A percentile compares a stretch with the other conserved stretches of the same genome.
phyloP scores from a whole-genome alignment of 2,329 filamentous ascomycete genomes.

The Diaporthe humulicola region DNA sequence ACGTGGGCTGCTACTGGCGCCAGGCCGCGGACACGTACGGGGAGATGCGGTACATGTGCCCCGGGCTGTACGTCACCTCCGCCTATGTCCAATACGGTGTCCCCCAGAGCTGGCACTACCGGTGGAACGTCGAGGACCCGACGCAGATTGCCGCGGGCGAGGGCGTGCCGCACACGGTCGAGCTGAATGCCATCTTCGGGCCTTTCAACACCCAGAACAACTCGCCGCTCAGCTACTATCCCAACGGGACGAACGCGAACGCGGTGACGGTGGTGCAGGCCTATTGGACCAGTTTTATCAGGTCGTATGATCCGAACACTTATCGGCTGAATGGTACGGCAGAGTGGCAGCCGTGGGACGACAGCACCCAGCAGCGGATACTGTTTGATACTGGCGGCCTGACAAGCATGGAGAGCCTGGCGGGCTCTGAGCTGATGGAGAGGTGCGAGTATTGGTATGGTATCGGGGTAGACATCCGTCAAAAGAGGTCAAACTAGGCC shows the following conservation, averaged over 20 bases:
- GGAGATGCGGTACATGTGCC: conserved; percentile 76
- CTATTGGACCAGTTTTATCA: conserved; percentile 83
- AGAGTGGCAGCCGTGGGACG: conserved; percentile 63
- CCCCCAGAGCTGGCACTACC: conserved; percentile 73
- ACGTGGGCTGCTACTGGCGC: conserved; percentile 68
- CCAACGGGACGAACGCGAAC: conserved; percentile 63
- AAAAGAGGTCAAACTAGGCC: conserved; percentile 1
- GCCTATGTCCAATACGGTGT: conserved; percentile 52
- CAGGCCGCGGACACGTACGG: conserved; percentile 71
- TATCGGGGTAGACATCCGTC: conserved; percentile 33
- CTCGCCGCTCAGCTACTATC: conserved; percentile 68
- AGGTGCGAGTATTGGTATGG: conserved; percentile 41
- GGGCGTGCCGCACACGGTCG: conserved; percentile 77
- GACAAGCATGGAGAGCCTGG: conserved; percentile 44
- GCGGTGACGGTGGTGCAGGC: conserved; percentile 74
- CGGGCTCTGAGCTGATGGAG: conserved; percentile 36
- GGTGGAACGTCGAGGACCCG: conserved; percentile 76
- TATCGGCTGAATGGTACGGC: conserved; percentile 60
- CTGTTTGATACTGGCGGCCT: conserved; percentile 54
- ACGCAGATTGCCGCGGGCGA: conserved; percentile 63
- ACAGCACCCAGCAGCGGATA: conserved; percentile 50
- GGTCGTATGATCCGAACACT: conserved; percentile 73
- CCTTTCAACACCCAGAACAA: conserved; percentile 64
- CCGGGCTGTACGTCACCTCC: conserved; percentile 67
- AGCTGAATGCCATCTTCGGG: conserved; percentile 77